Percentiles rank a stretch among this genome's conserved stretches.
These are phyloP conservation scores for Tuber melanosporum DNA, from an alignment of 495 filamentous ascomycete genomes.

Conservation along the genomic window DNA sequence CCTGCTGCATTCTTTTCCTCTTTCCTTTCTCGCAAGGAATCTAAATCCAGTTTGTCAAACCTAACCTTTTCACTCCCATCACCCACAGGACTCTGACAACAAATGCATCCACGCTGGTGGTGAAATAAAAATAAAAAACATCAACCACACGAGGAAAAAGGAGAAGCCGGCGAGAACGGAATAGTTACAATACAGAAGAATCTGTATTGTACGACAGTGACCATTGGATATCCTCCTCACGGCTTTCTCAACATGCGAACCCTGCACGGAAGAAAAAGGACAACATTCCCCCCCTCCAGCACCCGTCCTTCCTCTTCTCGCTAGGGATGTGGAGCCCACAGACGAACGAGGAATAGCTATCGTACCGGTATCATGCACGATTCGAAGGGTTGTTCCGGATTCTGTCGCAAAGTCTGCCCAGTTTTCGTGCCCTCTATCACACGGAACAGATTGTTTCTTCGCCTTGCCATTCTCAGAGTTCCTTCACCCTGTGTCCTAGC, in stretches of 20 bases:
- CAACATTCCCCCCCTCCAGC: not conserved
- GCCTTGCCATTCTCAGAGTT: not conserved
- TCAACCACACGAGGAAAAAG: not conserved
- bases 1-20: not conserved
- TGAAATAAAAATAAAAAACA: not conserved
- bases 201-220: not conserved
- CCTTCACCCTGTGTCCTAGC: not conserved
- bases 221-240: not conserved
- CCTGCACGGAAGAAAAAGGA: not conserved
- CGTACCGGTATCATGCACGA: not conserved
- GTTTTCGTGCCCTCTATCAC: not conserved
- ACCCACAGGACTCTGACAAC: not conserved
- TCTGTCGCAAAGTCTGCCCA: not conserved
- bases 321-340: not conserved
- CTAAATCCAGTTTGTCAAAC: not conserved
- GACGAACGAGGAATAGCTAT: not conserved
- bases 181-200: not conserved
- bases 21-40: not conserved
- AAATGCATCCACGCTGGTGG: not conserved
- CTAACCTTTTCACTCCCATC: not conserved
- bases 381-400: not conserved
- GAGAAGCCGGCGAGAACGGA: not conserved
- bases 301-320: not conserved
- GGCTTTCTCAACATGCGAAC: not conserved
- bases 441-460: not conserved